Evolutionary conservation across 441 rosid genomes (phyloP), one percentile per base, ranked within the genome.

Genomic region (Populus hybrid): DNA sequence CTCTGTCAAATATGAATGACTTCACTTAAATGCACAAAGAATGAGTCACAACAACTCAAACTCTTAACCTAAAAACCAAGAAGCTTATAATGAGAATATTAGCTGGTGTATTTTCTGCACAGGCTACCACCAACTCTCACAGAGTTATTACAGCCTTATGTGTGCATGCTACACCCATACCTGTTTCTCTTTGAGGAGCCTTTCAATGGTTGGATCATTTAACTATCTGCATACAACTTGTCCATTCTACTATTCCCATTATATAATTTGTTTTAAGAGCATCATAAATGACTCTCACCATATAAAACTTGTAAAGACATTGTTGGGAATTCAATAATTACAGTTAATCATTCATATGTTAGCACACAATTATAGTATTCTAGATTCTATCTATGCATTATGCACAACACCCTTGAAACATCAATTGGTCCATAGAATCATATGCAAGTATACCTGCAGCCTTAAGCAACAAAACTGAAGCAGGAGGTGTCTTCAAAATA

Each of bases 401-500:
- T 2, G 10, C 23, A n/a, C 63, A 57, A 57, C 1, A 20, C 63
- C 63, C 9, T 7, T 57, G 63, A 57, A 57, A 59, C 11, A 59
- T 46, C 18, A 46, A 46, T 59, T 59, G 73, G 77, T 69, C 76
- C 73, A 69, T 67, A 40, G 8, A 63, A 70, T 23, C 11, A n/a
- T 26, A 73, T 2, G 70, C 63, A 85, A 68, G 40, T 65, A 71
- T 85, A 93, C 97, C 97, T 81, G 97, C 96, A 69, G 97, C 97
- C 85, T 95, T 95, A 38, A 95, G 93, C 64, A 95, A 88, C 81
- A 95, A 79, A 82, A 95, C 94, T 10, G 98, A 93, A 79, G 99
- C 97, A 69, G 99, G 99, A 0, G 97, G 98, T 4, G 99, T 95
- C 89, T 95, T 95, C 79, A 93, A 88, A 75, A 93, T 85, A 80